Percentiles rank a stretch among this genome's conserved stretches.
Conservation (phyloP, 805 yeast genomes). For the Barnettozyma wickerhamii region DNA sequence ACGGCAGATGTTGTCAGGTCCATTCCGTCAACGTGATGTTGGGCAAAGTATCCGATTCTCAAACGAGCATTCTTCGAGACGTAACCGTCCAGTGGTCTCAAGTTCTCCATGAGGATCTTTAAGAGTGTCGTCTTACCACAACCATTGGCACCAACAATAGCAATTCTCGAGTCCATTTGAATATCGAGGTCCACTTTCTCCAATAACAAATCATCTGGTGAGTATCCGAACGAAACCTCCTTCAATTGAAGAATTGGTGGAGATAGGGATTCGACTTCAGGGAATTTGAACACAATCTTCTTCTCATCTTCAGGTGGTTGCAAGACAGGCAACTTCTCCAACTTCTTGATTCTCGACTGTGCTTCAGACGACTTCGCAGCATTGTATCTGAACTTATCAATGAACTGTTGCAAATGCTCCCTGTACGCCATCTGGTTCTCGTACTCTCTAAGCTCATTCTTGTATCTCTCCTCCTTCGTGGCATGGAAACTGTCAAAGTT, state of each 20-base stretch:
- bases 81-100: conserved; percentile 71
- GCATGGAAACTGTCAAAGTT: conserved; percentile 90
- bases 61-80: conserved; percentile 79
- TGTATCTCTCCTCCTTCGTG: conserved; percentile 92
- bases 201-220: conserved; percentile 57
- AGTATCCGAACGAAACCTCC: conserved; percentile 83
- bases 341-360: conserved; percentile 93
- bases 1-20: conserved; percentile 83
- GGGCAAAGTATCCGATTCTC: conserved; percentile 95
- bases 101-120: conserved; percentile 76
- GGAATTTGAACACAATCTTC: conserved; percentile 79
- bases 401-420: conserved; percentile 88
- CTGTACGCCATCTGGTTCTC: conserved; percentile 97
- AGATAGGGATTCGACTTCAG: conserved; percentile 88
- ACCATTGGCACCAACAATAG: conserved; percentile 98
- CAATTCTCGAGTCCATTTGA: conserved; percentile 92
- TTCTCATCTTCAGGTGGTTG: conserved; percentile 95
- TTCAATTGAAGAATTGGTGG: conserved; percentile 92
- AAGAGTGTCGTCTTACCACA: conserved; percentile 97
- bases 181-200: conserved; percentile 82
- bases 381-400: conserved; percentile 94
- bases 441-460: conserved; percentile 90
- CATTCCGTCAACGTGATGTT: conserved; percentile 98
- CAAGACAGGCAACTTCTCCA: conserved; percentile 88
- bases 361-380: conserved; percentile 98